Evolutionary conservation across 169 alveolate species (phyloP), one percentile per base, ranked within the genome.

Genomic region (Cryptosporidium viatorum): DNA sequence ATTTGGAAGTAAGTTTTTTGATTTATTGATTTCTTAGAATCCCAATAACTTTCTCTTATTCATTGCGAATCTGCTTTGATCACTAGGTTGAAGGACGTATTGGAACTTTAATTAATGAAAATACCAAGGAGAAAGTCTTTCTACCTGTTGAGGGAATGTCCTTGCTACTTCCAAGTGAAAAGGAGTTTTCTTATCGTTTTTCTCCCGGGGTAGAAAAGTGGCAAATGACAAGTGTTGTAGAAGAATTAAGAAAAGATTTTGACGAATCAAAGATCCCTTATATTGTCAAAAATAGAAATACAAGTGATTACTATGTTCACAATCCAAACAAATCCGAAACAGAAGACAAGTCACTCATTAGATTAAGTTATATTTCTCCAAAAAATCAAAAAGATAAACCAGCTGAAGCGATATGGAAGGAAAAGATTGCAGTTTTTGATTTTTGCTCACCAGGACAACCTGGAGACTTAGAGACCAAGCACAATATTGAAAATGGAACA

Each of bases 81-180:
- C 18, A n/a, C 29, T 43, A 80, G 89, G 31, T 80, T 43, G 89
- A 80, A 65, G 89, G 89, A 8, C 89, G 89, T 6, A 80, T 80
- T 16, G 89, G 89, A 10, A 67, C 68, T 21, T 26, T 80, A 23
- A 80, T 80, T 23, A 80, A 65, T 62, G 89, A 80, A 6, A 29
- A 5, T 26, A 62, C 89, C 21, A 59, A 65, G 23, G 89, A 80
- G 26, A 80, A 52, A 45, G 75, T 62, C 3, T 23, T 16, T 0
- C 68, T 80, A 3, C 89, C 89, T 29, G 51, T 60, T 16, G 89
- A 80, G 31, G 89, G 89, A 18, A 39, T 80, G 69, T 37, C 80
- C 8, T 33, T 80, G 21, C 55, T 80, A 29, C 68, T 23, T 26
- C 89, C 89, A 26, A 62, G 69, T 39, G 89, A 80, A 41, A 80